Evolutionary conservation across 495 filamentous ascomycete species (phyloP).

Genomic region (Apiosordaria backusii): DNA sequence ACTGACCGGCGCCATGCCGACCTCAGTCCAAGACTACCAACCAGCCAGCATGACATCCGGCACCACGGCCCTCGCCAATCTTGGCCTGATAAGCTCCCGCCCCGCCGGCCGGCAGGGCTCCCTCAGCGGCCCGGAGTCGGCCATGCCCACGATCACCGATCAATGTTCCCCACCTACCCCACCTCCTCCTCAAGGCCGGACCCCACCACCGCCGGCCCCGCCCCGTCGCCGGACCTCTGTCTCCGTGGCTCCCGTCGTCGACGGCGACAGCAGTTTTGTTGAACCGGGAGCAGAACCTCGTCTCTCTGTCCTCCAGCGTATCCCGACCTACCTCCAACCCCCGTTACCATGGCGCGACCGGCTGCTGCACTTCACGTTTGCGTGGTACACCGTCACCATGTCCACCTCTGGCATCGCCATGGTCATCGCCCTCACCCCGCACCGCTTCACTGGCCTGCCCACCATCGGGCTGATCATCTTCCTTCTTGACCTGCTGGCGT

Average conservation of each 20-base stretch:
- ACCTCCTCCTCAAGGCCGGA: neutral
- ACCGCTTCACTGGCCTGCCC: conserved; percentile 55
- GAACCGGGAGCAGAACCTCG: neutral
- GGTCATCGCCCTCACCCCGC: conserved; percentile 54
- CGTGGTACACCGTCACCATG: conserved; percentile 69
- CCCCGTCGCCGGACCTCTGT: neutral
- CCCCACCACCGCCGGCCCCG: neutral
- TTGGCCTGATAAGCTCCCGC: neutral
- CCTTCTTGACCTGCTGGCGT: conserved; percentile 59
- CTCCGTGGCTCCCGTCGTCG: neutral
- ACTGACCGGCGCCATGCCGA: neutral
- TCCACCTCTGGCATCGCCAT: conserved; percentile 63
- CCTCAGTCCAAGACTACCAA: neutral
- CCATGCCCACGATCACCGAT: neutral
- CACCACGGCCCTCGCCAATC: neutral
- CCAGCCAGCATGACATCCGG: neutral
- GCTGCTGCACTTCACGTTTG: conserved; percentile 68
- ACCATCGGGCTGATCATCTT: conserved; percentile 60
- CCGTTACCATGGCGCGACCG: conserved; percentile 36
- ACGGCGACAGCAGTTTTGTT: neutral
- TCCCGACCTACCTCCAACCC: conserved; percentile 32
- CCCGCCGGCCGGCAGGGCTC: neutral
- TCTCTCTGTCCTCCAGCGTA: conserved; percentile 20
- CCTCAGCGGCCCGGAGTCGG: neutral
- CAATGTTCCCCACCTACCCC: neutral